Evolutionary conservation across 371 early-diverging fungal species (phyloP).

Genomic region (Mucor irregularis): DNA sequence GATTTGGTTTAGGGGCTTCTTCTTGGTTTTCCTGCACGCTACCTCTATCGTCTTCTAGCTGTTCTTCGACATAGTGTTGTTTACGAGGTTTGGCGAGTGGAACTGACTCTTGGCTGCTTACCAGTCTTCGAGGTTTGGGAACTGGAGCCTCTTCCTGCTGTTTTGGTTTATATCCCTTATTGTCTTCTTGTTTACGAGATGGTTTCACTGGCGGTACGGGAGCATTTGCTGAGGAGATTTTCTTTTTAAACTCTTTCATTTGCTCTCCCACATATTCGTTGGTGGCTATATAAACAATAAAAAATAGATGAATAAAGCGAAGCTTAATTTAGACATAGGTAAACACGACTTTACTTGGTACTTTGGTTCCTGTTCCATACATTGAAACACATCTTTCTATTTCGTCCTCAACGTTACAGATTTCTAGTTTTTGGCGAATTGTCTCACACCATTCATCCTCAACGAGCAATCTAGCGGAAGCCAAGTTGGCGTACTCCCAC

Average conservation of each 20-base stretch:
- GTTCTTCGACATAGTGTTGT: no score
- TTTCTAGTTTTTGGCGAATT: constrained; percentile 37
- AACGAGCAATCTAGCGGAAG: constrained; percentile 35
- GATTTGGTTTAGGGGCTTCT: not conserved
- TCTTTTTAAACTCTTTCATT: constrained; percentile 19
- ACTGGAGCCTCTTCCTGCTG: not conserved
- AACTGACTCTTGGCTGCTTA: no score
- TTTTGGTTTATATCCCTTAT: not conserved
- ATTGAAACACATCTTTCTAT: constrained; percentile 24
- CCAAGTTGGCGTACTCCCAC: constrained; percentile 49
- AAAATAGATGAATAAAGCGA: not conserved
- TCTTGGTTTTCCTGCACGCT: no score
- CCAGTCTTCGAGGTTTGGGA: not conserved
- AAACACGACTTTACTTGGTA: constrained; percentile 26
- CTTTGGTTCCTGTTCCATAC: constrained; percentile 29
- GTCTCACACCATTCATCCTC: constrained; percentile 48
- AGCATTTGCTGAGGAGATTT: not conserved
- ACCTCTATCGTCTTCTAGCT: no score
- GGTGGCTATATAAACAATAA: constrained; percentile 23
- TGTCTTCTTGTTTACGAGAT: not conserved
- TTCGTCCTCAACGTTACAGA: constrained; percentile 32
- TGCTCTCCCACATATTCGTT: constrained; percentile 35
- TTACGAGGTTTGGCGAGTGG: not conserved
- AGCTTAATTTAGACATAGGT: not conserved
- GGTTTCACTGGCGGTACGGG: constrained; percentile 8